phyloP scores from a whole-genome alignment of 208 protist genomes.

The Naegleria fowleri region DNA sequence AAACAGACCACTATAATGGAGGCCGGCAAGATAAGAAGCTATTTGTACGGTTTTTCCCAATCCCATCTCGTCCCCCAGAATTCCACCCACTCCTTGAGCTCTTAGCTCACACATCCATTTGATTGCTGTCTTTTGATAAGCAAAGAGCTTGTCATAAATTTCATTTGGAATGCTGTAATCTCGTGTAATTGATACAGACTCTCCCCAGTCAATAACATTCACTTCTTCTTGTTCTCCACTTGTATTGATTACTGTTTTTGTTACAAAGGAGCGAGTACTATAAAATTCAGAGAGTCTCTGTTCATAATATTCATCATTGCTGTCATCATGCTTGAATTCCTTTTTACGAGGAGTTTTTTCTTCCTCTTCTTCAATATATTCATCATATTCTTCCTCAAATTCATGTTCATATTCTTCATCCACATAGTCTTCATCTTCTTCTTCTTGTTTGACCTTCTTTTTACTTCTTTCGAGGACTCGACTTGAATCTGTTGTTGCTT shows the following conservation, averaged over 20 bases:
- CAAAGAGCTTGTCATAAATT: constrained; percentile 69
- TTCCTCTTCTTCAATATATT: neutral
- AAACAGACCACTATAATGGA: constrained; percentile 59
- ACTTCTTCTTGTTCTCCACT: neutral
- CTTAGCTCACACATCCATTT: constrained; percentile 91
- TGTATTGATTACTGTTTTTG: neutral
- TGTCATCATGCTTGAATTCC: neutral
- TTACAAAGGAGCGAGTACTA: neutral
- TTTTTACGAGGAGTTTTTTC: neutral
- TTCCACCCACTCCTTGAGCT: constrained; percentile 71
- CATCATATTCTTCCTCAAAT: neutral
- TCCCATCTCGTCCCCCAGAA: constrained; percentile 92
- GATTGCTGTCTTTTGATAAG: constrained; percentile 85
- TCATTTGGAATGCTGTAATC: constrained; percentile 20
- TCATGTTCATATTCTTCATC: neutral
- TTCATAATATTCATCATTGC: neutral
- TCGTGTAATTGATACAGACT: neutral
- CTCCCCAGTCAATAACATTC: neutral
- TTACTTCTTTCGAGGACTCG: neutral
- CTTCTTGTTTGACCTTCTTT: neutral
- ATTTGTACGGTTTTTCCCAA: constrained; percentile 94
- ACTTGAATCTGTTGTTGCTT: neutral
- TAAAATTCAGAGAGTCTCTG: neutral
- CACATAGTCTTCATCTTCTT: neutral
- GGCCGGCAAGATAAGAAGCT: constrained; percentile 71